Base-by-base conservation (phyloP, 768 basidiomycete genomes). In the Boletus pseudopeckii region DNA sequence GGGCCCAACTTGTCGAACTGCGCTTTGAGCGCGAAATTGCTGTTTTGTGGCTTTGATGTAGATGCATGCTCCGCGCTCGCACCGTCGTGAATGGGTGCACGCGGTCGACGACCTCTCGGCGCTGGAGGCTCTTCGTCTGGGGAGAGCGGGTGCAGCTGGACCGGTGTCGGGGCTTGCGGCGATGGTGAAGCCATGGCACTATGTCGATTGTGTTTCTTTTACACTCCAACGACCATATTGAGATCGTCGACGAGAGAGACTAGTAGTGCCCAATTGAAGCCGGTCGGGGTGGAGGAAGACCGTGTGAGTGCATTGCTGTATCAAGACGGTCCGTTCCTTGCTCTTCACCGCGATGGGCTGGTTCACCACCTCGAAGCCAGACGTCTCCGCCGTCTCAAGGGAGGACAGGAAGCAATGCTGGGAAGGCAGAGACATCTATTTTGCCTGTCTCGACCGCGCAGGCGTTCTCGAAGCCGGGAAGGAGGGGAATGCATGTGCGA, bases 371-470 rank as follows among this genome's bases (percentile, higher is more conserved):
- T 67, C 58, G 34, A 75, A 72, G 54, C 48, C 67, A 20, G 75
- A 81, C 40, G 70, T 74, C 5, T 60, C 71, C 14, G 67, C 76
- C 4, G 70, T 73, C 2, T 80, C 79, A 4, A 74, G 89, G 38
- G 74, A 86, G 65, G 84, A 90, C 61, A 81, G 95, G 7, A 75
- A 86, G 58, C 79, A 79, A 54, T 98, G 95, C 72, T 98, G 94
- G 94, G 85, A 88, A 32, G 71, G 75, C 18, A 76, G 94, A 50
- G 93, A 98, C 68, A 75, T 75, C 3, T 97, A 96, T 68, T 97
- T 92, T 67, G 72, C 75, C 4, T 98, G 95, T 69, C 77, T 98
- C 44, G 91, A 95, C 69, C 71, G 72, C 38, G 78, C 72, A 10
- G 77, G 77, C 34, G 80, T 95, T 17, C 73, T 88, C 32, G 86